These are phyloP conservation scores for Crucihimalaya himalaica DNA, from an alignment of 345 rosid species.

Conservation along the genomic window DNA sequence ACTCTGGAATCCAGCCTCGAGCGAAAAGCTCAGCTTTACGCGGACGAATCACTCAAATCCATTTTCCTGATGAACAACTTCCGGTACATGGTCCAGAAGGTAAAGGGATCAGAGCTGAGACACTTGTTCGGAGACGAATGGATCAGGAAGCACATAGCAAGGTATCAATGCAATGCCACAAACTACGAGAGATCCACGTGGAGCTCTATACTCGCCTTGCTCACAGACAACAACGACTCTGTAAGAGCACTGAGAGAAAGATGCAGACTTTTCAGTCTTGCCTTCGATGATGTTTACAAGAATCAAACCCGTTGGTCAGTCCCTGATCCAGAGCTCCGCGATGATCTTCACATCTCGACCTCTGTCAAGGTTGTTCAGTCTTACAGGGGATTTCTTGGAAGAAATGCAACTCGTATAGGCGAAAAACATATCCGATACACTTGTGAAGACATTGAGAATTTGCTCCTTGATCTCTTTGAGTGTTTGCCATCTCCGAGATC, in stretches of 20 bases:
- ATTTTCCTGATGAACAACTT: conserved; percentile 73
- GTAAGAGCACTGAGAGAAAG: conserved; percentile 46
- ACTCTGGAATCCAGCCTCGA: conserved; percentile 56
- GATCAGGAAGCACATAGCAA: conserved; percentile 68
- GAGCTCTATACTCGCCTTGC: conserved; percentile 56
- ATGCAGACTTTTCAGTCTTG: conserved; percentile 56
- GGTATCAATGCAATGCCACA: conserved; percentile 61
- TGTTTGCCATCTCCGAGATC: conserved; percentile 51
- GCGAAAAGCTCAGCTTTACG: conserved; percentile 56
- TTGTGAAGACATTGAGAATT: conserved; percentile 56
- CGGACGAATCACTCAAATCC: conserved; percentile 49
- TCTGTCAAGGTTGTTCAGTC: conserved; percentile 70
- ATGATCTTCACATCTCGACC: conserved; percentile 63
- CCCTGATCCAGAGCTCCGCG: conserved; percentile 67
- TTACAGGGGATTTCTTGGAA: conserved; percentile 64
- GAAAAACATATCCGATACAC: conserved; percentile 63
- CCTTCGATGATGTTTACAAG: conserved; percentile 71
- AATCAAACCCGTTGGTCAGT: conserved; percentile 63
- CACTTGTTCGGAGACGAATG: conserved; percentile 76
- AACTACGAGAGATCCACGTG: conserved; percentile 69
- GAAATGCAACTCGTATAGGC: conserved; percentile 39
- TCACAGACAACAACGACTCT: conserved; percentile 49
- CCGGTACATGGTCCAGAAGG: conserved; percentile 77
- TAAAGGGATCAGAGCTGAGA: conserved; percentile 65
- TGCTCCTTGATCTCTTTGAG: conserved; percentile 64